Conservation (phyloP, 1,284 basidiomycete species). For the Dichomitus squalens region DNA sequence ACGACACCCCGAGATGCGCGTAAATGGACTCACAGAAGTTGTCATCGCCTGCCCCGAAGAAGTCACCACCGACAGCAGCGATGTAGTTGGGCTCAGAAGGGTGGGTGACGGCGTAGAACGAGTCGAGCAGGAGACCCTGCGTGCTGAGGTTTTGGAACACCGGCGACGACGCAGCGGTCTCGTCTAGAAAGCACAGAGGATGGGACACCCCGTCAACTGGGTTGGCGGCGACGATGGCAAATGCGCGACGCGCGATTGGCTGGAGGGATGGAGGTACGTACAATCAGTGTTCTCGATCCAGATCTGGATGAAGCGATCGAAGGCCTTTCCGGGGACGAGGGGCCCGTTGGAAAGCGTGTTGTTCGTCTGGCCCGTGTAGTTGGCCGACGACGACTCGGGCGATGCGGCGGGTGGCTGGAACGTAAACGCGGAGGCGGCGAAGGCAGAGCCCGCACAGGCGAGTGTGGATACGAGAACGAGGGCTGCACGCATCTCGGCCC, state of each 20-base stretch:
- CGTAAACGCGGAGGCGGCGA: constrained; percentile 35
- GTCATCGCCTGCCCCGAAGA: constrained; percentile 58
- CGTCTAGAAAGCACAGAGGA: constrained; percentile 12
- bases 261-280: constrained; percentile 6
- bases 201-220: background rate
- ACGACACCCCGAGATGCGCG: background rate
- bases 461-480: constrained; percentile 1
- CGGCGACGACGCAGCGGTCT: constrained; percentile 31
- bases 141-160: constrained; percentile 52
- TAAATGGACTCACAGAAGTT: constrained; percentile 33
- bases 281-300: constrained; percentile 54
- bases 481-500: background rate
- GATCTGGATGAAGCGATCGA: constrained; percentile 49
- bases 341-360: constrained; percentile 39
- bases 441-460: constrained; percentile 22
- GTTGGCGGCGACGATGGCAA: background rate
- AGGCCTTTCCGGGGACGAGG: constrained; percentile 43
- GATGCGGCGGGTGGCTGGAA: constrained; percentile 42
- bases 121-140: constrained; percentile 53
- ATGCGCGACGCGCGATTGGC: background rate
- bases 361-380: constrained; percentile 44
- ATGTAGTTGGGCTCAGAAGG: constrained; percentile 68
- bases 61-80: constrained; percentile 53
- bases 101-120: constrained; percentile 63
- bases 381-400: constrained; percentile 35